These are phyloP conservation scores for Euphorbia schlechtendalii DNA, from an alignment of 441 rosid species.

Conservation along the genomic window DNA sequence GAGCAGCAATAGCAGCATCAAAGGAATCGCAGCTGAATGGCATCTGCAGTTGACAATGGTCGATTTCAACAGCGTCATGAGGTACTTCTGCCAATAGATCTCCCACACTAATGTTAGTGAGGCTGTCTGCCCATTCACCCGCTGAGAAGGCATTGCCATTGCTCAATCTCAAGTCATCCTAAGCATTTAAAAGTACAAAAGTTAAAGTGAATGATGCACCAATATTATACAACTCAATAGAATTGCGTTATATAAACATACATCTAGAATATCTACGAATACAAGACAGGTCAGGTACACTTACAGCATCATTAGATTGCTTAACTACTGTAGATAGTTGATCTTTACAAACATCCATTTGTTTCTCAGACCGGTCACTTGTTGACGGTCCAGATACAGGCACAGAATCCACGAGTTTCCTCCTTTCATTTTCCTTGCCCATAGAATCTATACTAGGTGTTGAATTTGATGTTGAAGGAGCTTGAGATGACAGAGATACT, in stretches of 20 bases:
- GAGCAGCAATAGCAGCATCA: constrained; percentile 98
- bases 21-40: constrained; percentile 91
- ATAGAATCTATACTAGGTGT: constrained; percentile 32
- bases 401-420: constrained; percentile 29
- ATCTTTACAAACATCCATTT: constrained; percentile 28
- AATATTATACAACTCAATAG: background rate
- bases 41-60: constrained; percentile 49
- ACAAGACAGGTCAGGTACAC: constrained; percentile 12
- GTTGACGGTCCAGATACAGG: constrained; percentile 28
- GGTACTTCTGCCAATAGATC: constrained; percentile 76
- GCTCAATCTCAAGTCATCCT: constrained; percentile 42
- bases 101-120: constrained; percentile 85
- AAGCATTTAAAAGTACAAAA: constrained; percentile 9
- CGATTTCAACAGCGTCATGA: constrained; percentile 34
- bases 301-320: constrained; percentile 40
- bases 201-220: no score
- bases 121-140: constrained; percentile 94
- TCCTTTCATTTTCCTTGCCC: constrained; percentile 32
- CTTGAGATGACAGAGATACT: constrained; percentile 33
- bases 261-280: constrained; percentile 10
- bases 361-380: constrained; percentile 28
- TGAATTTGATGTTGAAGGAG: constrained; percentile 28
- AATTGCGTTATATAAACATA: background rate
- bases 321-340: constrained; percentile 25
- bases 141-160: constrained; percentile 45